These are phyloP conservation scores for Boletus vermiculosoides DNA, from an alignment of 768 basidiomycete genomes.

Conservation along the genomic window DNA sequence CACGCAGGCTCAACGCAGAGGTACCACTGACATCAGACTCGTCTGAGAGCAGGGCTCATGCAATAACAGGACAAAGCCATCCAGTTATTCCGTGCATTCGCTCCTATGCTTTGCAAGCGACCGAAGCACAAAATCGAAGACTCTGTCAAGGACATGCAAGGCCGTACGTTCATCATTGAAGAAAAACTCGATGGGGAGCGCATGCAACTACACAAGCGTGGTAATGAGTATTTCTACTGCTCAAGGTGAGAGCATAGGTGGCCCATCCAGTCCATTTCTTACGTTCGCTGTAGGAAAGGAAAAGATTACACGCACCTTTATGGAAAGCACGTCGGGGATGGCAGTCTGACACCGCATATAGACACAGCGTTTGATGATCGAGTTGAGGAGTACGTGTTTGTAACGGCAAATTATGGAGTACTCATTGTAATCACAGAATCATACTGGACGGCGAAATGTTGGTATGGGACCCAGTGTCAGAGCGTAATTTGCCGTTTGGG, in stretches of 20 bases:
- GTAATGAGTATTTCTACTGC: constrained; percentile 89
- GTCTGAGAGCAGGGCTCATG: constrained; percentile 4
- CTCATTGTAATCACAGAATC: constrained; percentile 50
- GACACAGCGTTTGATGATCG: constrained; percentile 70
- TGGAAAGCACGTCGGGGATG: constrained; percentile 76
- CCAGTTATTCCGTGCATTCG: constrained; percentile 81
- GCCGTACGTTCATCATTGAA: constrained; percentile 81
- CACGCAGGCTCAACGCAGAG: constrained; percentile 59
- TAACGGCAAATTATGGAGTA: neutral
- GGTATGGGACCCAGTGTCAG: constrained; percentile 92
- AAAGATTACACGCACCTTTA: constrained; percentile 92
- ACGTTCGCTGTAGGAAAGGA: constrained; percentile 59
- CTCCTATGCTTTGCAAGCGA: constrained; percentile 94
- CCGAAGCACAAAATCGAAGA: constrained; percentile 79
- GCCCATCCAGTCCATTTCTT: neutral
- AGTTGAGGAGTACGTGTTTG: constrained; percentile 69
- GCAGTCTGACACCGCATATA: constrained; percentile 88
- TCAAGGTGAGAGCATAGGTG: constrained; percentile 57
- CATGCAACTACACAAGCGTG: constrained; percentile 92
- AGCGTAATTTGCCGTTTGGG: constrained; percentile 89
- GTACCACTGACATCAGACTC: constrained; percentile 27
- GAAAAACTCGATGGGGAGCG: constrained; percentile 98
- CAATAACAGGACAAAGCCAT: constrained; percentile 74
- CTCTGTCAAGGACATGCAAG: constrained; percentile 81
- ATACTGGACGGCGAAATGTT: constrained; percentile 98